These are phyloP conservation scores for Penstemon newberryi DNA, from an alignment of 257 asterid genomes.

Conservation along the genomic window DNA sequence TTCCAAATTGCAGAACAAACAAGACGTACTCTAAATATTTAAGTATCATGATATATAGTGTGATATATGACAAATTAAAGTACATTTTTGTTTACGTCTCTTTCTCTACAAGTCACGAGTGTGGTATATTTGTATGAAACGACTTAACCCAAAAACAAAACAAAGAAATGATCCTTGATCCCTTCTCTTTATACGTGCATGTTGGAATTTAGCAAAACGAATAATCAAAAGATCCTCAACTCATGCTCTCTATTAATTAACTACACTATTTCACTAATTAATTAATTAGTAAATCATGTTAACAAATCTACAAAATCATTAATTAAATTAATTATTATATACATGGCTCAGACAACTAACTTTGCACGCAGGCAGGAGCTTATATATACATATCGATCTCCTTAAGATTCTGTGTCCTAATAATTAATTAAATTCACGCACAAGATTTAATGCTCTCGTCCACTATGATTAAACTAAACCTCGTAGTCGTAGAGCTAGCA, in stretches of 20 bases:
- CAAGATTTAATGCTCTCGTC: conserved; percentile 39
- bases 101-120: neutral
- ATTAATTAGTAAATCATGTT: neutral
- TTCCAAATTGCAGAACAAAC: too few relatives aligned
- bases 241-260: too few relatives aligned
- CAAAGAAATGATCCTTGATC: conserved; percentile 23
- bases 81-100: neutral
- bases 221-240: neutral
- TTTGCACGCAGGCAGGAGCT: conserved; percentile 30
- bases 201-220: conserved; percentile 9
- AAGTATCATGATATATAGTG: neutral
- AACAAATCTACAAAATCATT: conserved; percentile 28
- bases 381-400: conserved; percentile 20
- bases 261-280: too few relatives aligned
- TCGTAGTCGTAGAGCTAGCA: neutral
- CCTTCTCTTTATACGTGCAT: conserved; percentile 32
- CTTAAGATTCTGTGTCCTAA: conserved; percentile 39
- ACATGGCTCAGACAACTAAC: neutral
- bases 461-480: conserved; percentile 28
- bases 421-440: conserved; percentile 25
- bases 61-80: conserved; percentile 24
- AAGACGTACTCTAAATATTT: too few relatives aligned
- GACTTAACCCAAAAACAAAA: neutral
- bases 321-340: neutral
- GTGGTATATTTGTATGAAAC: neutral